A percentile compares a stretch with the other conserved stretches of the same genome.
phyloP scores from a whole-genome alignment of 1,284 basidiomycete genomes.

The Sporisorium iseilematis-ciliati region DNA sequence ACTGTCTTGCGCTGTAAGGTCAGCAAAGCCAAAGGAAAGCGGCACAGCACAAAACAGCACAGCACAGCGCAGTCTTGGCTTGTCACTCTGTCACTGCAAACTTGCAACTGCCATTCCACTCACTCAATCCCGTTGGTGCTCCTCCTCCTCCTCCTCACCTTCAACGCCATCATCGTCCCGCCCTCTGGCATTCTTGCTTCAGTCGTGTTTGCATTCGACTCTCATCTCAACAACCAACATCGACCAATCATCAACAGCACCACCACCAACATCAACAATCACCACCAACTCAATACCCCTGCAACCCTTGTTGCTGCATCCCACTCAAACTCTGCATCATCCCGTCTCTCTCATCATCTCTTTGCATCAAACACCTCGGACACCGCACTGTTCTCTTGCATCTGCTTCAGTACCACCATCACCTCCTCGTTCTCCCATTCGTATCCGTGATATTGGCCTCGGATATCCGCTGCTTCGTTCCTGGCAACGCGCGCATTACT shows the following conservation, averaged over 20 bases:
- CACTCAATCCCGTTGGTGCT: background rate
- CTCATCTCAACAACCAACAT: background rate
- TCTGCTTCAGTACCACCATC: no score
- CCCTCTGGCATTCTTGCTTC: background rate
- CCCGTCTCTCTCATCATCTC: background rate
- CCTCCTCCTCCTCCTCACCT: background rate
- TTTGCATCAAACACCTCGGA: background rate
- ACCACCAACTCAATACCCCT: background rate
- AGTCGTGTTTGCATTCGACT: conserved; percentile 2
- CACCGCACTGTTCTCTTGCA: background rate
- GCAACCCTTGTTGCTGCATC: conserved; percentile 1
- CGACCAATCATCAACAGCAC: background rate
- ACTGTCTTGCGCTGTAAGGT: conserved; percentile 2
- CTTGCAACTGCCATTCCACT: background rate
- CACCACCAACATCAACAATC: background rate
- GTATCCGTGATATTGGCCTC: conserved; percentile 6
- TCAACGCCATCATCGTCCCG: background rate
- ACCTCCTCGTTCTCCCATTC: background rate
- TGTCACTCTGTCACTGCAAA: no score
- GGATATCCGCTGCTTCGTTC: conserved; percentile 1
- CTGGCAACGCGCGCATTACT: background rate
- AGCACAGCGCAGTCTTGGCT: no score
- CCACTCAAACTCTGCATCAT: conserved; percentile 1
- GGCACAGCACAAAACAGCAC: background rate
- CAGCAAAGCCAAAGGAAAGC: background rate